Evolutionary conservation across 352 stramenopile genomes (phyloP).

Genomic region (Globisporangium barbulae): DNA sequence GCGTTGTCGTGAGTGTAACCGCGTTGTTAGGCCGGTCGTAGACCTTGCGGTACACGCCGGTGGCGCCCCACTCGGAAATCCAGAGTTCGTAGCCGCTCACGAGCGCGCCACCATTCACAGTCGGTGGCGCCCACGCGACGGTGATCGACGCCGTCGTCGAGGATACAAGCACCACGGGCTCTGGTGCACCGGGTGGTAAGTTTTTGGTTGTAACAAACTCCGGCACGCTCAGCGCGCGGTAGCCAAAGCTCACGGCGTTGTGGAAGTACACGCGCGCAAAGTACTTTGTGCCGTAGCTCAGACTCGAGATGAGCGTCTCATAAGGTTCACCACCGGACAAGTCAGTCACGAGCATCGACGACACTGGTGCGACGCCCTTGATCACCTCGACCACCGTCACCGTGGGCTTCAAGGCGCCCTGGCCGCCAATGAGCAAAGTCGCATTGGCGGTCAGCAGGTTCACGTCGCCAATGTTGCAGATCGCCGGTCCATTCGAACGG

Average conservation of each 20-base stretch:
- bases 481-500: slow-evolving; percentile 39
- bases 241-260: slow-evolving; percentile 86
- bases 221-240: slow-evolving; percentile 60
- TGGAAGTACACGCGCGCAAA: slow-evolving; percentile 91
- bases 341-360: slow-evolving; percentile 64
- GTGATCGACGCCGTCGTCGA: slow-evolving; percentile 90
- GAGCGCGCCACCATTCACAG: slow-evolving; percentile 86
- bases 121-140: slow-evolving; percentile 89
- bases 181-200: slow-evolving; percentile 81
- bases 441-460: slow-evolving; percentile 42
- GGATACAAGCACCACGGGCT: slow-evolving; percentile 83
- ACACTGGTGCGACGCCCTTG: slow-evolving; percentile 45
- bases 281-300: slow-evolving; percentile 87
- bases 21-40: slow-evolving; percentile 93
- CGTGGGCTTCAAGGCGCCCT: slow-evolving; percentile 27
- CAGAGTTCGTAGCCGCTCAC: slow-evolving; percentile 95
- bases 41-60: slow-evolving; percentile 79
- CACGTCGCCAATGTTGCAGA: slow-evolving; percentile 93
- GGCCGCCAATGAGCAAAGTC: slow-evolving; percentile 45
- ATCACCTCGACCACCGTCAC: slow-evolving; percentile 51
- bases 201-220: slow-evolving; percentile 84
- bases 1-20: slow-evolving; percentile 53
- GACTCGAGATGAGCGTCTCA: slow-evolving; percentile 47
- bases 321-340: slow-evolving; percentile 75
- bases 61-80: slow-evolving; percentile 92